phyloP scores from a whole-genome alignment of 139 green algal species.

The Tetraselmis chui region DNA sequence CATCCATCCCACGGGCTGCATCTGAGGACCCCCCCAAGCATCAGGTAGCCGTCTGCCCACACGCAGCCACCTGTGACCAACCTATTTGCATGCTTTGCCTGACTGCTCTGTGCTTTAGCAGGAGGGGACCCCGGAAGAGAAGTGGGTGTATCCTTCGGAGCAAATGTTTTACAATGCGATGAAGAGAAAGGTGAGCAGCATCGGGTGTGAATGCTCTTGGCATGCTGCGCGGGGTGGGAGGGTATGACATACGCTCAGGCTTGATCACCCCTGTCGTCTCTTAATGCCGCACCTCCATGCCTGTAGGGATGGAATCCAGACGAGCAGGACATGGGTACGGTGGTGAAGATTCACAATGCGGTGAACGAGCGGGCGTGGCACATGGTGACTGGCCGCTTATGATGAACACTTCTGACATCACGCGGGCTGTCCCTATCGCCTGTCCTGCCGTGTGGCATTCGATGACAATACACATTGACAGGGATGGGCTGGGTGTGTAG shows the following conservation, averaged over 20 bases:
- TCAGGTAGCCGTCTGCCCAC: neutral
- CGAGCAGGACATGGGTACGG: conserved; percentile 69
- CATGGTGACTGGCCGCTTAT: no score
- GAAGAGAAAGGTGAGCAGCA: conserved; percentile 65
- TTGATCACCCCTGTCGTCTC: no score
- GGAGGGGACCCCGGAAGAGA: neutral
- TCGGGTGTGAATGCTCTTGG: no score
- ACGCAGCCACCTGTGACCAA: no score
- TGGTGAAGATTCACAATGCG: conserved; percentile 90
- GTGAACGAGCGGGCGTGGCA: conserved; percentile 90
- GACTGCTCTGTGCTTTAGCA: neutral
- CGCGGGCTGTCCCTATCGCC: no score
- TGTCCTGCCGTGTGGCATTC: neutral
- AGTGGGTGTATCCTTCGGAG: conserved; percentile 81
- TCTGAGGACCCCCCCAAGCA: neutral
- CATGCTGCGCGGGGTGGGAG: no score
- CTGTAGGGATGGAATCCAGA: conserved; percentile 67
- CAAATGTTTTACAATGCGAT: conserved; percentile 94
- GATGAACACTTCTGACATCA: no score
- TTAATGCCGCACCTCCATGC: no score
- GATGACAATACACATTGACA: no score
- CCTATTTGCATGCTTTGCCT: no score
- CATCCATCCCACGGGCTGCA: neutral
- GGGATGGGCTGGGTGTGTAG: neutral
- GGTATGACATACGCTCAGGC: conserved; percentile 22